Conservation (phyloP, 306 rosid genomes). For the Parietaria judaica region DNA sequence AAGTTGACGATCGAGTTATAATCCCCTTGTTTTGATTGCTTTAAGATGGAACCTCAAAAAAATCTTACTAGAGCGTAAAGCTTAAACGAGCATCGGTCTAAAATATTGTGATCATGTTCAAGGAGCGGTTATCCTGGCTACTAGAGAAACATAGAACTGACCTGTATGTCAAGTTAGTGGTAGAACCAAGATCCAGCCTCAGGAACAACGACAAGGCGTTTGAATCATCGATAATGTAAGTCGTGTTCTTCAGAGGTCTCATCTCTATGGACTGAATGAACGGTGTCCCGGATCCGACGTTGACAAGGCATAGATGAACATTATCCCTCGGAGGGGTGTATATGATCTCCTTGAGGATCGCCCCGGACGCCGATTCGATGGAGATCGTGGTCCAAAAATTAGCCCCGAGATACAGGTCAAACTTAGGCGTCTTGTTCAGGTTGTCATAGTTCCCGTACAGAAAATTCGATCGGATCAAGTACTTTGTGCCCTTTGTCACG, state of each 20-base stretch:
- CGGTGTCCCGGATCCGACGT: conserved; percentile 8
- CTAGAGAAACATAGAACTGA: background rate
- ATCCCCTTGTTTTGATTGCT: too few species aligned
- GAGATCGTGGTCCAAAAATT: conserved; percentile 24
- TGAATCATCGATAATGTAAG: background rate
- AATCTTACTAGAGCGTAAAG: too few species aligned
- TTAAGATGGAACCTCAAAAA: too few species aligned
- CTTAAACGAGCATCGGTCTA: too few species aligned
- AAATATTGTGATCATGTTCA: too few species aligned
- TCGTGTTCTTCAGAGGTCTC: background rate
- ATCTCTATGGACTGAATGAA: conserved; percentile 7
- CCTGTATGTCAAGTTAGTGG: conserved; percentile 1
- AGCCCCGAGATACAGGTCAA: conserved; percentile 41
- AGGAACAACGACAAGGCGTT: background rate
- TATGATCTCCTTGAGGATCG: conserved; percentile 24
- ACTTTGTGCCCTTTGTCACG: conserved; percentile 21
- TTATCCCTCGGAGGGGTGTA: background rate
- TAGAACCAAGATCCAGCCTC: background rate
- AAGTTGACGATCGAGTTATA: too few species aligned
- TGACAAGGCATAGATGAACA: conserved; percentile 11
- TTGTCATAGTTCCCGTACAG: conserved; percentile 42
- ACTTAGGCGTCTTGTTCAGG: conserved; percentile 21
- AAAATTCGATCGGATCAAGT: conserved; percentile 31
- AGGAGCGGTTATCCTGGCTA: too few species aligned
- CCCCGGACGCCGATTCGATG: background rate